phyloP scores from a whole-genome alignment of 305 asterid species.

The Fraxinus latifolia region DNA sequence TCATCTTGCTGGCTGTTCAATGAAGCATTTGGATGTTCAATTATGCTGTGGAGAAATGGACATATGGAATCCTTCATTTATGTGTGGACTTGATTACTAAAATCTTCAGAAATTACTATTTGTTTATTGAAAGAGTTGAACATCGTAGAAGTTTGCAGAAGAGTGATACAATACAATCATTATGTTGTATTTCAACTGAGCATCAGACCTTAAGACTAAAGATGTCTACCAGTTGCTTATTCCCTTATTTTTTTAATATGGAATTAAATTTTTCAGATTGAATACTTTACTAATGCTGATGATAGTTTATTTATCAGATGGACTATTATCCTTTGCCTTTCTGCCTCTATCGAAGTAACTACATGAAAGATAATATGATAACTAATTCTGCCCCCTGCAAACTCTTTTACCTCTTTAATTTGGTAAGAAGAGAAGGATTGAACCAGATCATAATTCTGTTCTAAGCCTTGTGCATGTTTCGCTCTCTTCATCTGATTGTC shows the following conservation, averaged over 20 bases:
- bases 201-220: background rate
- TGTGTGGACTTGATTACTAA: background rate
- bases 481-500: background rate
- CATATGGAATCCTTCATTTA: constrained; percentile 2
- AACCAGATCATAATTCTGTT: constrained; percentile 1
- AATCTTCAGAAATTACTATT: constrained; percentile 12
- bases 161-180: background rate
- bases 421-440: background rate
- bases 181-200: constrained; percentile 5
- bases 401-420: background rate
- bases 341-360: background rate
- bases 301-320: background rate
- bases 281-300: constrained; percentile 3
- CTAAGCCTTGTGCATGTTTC: constrained; percentile 9
- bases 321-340: background rate
- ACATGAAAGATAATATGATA: background rate
- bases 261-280: constrained; percentile 7
- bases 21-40: constrained; percentile 13
- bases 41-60: background rate
- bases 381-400: background rate
- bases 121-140: background rate
- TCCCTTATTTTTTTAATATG: background rate
- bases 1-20: background rate
- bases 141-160: constrained; percentile 10
- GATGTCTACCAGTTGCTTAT: constrained; percentile 12